phyloP scores from a whole-genome alignment of 257 asterid species.

The Forsythia viridissima region DNA sequence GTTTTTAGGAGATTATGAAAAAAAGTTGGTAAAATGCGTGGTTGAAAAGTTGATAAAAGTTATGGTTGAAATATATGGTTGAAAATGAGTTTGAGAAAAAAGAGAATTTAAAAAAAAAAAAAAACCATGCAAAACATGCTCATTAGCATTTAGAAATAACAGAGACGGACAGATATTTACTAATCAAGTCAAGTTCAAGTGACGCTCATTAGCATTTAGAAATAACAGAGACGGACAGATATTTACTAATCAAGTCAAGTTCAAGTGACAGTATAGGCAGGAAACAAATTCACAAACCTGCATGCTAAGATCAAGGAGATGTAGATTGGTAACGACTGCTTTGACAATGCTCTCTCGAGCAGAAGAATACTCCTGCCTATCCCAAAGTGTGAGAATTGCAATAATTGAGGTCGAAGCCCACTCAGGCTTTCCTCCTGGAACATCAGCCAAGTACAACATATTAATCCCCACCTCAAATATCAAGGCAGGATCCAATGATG shows the following conservation, averaged over 20 bases:
- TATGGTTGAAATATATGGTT: too few species aligned
- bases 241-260: constrained; percentile 8
- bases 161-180: neutral
- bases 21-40: too few species aligned
- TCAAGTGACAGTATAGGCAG: constrained; percentile 16
- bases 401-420: constrained; percentile 86
- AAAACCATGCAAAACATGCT: too few species aligned
- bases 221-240: neutral
- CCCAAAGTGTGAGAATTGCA: constrained; percentile 93
- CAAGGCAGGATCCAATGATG: constrained; percentile 85
- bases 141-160: constrained; percentile 5
- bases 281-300: constrained; percentile 51
- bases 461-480: constrained; percentile 89
- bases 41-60: too few species aligned
- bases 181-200: constrained; percentile 1
- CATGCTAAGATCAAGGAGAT: constrained; percentile 90
- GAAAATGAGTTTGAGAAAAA: too few species aligned
- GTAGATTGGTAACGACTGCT: constrained; percentile 87
- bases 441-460: constrained; percentile 91
- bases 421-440: constrained; percentile 93
- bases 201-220: constrained; percentile 4
- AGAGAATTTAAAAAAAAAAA: too few species aligned
- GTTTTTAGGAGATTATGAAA: too few species aligned
- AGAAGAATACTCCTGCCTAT: constrained; percentile 88
- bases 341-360: constrained; percentile 90